Conservation (phyloP, 495 filamentous ascomycete genomes). For the Delitschia confertaspora region DNA sequence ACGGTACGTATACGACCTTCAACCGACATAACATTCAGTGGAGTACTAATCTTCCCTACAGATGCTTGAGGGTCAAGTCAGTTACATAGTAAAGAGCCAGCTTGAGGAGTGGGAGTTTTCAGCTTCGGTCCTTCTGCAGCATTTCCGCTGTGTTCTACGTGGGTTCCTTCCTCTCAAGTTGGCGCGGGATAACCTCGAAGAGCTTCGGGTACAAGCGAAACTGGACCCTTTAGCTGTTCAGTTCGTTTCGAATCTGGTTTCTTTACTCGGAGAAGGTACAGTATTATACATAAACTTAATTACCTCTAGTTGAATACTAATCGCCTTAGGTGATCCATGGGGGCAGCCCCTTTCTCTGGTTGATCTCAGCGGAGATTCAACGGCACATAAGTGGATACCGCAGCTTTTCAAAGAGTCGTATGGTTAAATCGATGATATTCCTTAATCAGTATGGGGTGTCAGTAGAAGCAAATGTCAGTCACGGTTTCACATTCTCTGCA, state of each 20-base stretch:
- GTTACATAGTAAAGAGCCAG: slow-evolving; percentile 17
- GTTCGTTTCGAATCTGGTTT: slow-evolving; percentile 10
- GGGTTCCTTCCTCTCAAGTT: slow-evolving; percentile 20
- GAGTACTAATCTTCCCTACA: slow-evolving; percentile 10
- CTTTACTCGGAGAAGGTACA: slow-evolving; percentile 5
- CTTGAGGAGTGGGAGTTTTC: slow-evolving; percentile 19
- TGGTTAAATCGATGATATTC: slow-evolving; percentile 2
- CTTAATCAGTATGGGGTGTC: background rate
- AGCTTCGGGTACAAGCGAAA: slow-evolving; percentile 3
- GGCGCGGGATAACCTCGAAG: slow-evolving; percentile 20
- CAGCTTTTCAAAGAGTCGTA: slow-evolving; percentile 8
- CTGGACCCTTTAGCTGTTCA: slow-evolving; percentile 7
- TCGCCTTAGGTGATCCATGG: too few species aligned
- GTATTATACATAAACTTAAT: too few species aligned
- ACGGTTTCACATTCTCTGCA: background rate
- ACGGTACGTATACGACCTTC: slow-evolving; percentile 16
- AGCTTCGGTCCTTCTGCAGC: slow-evolving; percentile 6
- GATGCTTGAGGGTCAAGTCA: slow-evolving; percentile 15
- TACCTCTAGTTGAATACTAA: too few species aligned
- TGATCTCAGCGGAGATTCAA: background rate
- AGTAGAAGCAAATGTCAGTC: background rate
- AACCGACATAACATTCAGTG: background rate
- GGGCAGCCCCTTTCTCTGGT: background rate
- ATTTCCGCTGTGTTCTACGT: slow-evolving; percentile 19
- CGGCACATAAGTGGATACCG: slow-evolving; percentile 3